These are phyloP conservation scores for Hanseniaspora uvarum DNA, from an alignment of 1,139 yeast species.

Conservation along the genomic window DNA sequence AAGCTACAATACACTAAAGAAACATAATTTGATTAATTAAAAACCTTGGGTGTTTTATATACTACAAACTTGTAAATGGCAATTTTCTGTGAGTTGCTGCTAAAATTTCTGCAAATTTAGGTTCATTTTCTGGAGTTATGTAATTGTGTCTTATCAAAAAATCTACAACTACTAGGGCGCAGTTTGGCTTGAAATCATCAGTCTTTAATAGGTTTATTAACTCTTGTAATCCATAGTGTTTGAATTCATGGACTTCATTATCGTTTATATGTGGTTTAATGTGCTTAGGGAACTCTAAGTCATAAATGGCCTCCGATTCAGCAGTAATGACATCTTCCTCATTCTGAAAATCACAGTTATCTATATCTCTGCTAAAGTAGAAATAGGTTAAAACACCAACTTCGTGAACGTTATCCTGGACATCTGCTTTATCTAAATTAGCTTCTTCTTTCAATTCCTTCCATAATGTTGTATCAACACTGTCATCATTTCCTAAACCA, in stretches of 20 bases:
- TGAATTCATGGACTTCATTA: slow-evolving; percentile 73
- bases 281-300: slow-evolving; percentile 45
- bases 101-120: slow-evolving; percentile 48
- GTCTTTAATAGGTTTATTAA: slow-evolving; percentile 39
- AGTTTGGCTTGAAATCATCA: slow-evolving; percentile 77
- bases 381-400: slow-evolving; percentile 67
- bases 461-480: slow-evolving; percentile 61
- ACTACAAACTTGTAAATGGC: slow-evolving; percentile 51
- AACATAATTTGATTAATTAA: neutral
- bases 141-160: slow-evolving; percentile 75
- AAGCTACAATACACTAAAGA: neutral
- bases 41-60: neutral
- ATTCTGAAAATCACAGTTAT: slow-evolving; percentile 27
- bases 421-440: slow-evolving; percentile 50
- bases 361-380: slow-evolving; percentile 33
- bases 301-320: slow-evolving; percentile 75
- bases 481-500: slow-evolving; percentile 76
- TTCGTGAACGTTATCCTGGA: slow-evolving; percentile 37
- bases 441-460: slow-evolving; percentile 92
- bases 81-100: slow-evolving; percentile 54
- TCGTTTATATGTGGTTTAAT: slow-evolving; percentile 65
- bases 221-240: slow-evolving; percentile 50
- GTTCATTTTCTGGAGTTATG: slow-evolving; percentile 51
- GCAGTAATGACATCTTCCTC: slow-evolving; percentile 64
- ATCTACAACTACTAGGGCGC: slow-evolving; percentile 70